Base-by-base conservation (phyloP, 1,284 basidiomycete genomes). In the Apiotrichum gamsii region DNA sequence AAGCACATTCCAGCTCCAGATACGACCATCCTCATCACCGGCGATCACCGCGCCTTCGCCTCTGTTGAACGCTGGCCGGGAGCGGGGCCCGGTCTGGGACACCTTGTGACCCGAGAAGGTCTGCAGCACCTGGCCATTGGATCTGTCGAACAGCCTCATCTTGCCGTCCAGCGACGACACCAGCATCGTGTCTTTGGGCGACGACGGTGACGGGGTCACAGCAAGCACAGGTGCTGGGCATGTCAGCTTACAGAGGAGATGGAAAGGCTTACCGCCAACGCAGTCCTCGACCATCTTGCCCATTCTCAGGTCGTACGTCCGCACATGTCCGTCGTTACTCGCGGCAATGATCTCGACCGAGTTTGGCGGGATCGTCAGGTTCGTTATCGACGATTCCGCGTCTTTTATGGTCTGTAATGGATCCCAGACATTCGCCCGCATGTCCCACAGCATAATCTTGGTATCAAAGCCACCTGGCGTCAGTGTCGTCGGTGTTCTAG, bases 1-100 rank as follows among this genome's bases (percentile, higher is more conserved):
- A 23, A 95, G 78, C 45, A 96, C 74, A 63, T 94, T 90, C 93
- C 94, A 99, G 31, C 81, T 82, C 84, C 88, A 91, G 5, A 98
- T 74, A 49, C 73, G 73, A 0, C 95, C 95, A 5, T 83, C 78
- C 67, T 96, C 93, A 65, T 97, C 95, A 5, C 94, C 94, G 34
- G 81, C 83, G 3, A 96, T 65, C 4, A 97, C 82, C 15, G 73
- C 81, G 1, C 84, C 84, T 69, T 97, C 94, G 1, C 78, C 84
- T 54, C 84, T 80, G 8, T 85, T 84, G 60, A 97, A 89, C 50
- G 82, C 83, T n/a, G 85, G 82, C 18, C 84, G 83, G 61, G 83
- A 86, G 16, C 89, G 80, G 66, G 91, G 25, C 8, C 25, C 25
- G 11, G 25, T 91, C 10, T 69, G 65, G 8, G 57, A 47, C 4